Base-by-base conservation (phyloP, 345 rosid genomes). In the Salix brachista region DNA sequence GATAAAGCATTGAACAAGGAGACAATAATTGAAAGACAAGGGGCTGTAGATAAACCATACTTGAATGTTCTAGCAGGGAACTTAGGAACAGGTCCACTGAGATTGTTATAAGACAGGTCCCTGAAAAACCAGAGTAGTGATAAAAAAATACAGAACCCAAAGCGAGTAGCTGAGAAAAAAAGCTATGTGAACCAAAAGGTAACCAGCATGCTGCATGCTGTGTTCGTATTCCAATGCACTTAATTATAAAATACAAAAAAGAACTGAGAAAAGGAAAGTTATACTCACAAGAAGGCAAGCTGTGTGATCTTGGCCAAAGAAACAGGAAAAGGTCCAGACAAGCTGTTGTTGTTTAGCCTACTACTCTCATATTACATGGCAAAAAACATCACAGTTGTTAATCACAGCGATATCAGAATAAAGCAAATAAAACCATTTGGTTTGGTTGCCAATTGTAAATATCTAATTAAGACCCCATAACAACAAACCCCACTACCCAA, bases 41-140 rank as follows among this genome's bases (percentile, higher is more conserved):
- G 28, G 23, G 23, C n/a, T 52, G 62, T 42, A 30, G 71, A 62
- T 61, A 8, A 52, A 48, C 32, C 69, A 69, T 89, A 94, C 97
- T 91, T 91, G 89, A 94, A 93, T 65, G 92, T 91, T 81, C 87
- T 92, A 30, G 92, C 90, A 28, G 93, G 90, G 23, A 87, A 88
- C 80, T 87, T 91, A 75, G 96, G 92, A 70, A 93, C 92, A 46
- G 87, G 91, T 81, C 97, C 97, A 76, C 91, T 94, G 69, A 94
- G 93, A 83, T 94, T 94, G 90, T 94, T 94, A 69, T 85, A 94
- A 78, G 97, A 94, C 84, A 94, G 85, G 87, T 94, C 99, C 85
- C 97, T 94, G 89, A 83, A 84, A 73, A 76, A 76, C 42, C 79
- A 74, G 17, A 70, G 74, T 21, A 46, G 68, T 72, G 26, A 65